phyloP scores from a whole-genome alignment of 495 filamentous ascomycete species.

The Cercophora sp. region DNA sequence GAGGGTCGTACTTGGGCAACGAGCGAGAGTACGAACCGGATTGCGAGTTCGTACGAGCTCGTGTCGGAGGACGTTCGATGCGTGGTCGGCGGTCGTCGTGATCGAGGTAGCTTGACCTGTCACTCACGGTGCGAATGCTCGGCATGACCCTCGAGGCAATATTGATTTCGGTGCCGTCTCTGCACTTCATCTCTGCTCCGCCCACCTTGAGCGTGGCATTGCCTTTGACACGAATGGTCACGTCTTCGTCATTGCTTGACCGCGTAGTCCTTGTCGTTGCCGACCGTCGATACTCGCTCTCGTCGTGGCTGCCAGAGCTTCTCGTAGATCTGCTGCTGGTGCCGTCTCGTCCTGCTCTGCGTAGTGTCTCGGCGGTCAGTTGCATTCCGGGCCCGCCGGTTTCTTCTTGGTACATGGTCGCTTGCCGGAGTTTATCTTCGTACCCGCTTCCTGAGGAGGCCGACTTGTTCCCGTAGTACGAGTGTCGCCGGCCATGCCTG shows the following conservation, averaged over 20 bases:
- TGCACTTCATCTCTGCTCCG: slow-evolving; percentile 49
- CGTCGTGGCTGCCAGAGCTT: slow-evolving; percentile 51
- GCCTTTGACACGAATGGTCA: slow-evolving; percentile 51
- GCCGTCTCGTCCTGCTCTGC: slow-evolving; percentile 38
- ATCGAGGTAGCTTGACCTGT: slow-evolving; percentile 38
- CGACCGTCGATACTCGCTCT: slow-evolving; percentile 53
- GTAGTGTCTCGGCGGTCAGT: slow-evolving; percentile 49
- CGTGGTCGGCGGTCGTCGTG: slow-evolving; percentile 44
- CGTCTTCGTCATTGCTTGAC: slow-evolving; percentile 46
- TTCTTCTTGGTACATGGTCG: slow-evolving; percentile 48
- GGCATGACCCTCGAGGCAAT: slow-evolving; percentile 32
- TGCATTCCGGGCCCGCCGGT: slow-evolving; percentile 38
- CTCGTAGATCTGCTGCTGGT: slow-evolving; percentile 50
- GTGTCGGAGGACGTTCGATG: slow-evolving; percentile 35
- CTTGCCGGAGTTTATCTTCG: slow-evolving; percentile 47
- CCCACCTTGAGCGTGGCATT: slow-evolving; percentile 44
- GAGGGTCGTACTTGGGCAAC: slow-evolving; percentile 21
- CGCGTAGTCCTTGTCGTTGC: slow-evolving; percentile 53
- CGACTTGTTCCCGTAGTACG: slow-evolving; percentile 30
- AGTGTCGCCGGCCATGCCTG: slow-evolving; percentile 22
- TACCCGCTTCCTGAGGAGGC: slow-evolving; percentile 33
- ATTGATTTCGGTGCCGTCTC: slow-evolving; percentile 50
- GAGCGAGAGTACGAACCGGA: slow-evolving; percentile 39
- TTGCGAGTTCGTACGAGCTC: slow-evolving; percentile 38
- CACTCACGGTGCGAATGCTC: slow-evolving; percentile 32